Percentiles rank a stretch among this genome's conserved stretches.
These are phyloP conservation scores for Heliosperma pusillum DNA, from an alignment of 148 eudicot genomes.

Conservation along the genomic window DNA sequence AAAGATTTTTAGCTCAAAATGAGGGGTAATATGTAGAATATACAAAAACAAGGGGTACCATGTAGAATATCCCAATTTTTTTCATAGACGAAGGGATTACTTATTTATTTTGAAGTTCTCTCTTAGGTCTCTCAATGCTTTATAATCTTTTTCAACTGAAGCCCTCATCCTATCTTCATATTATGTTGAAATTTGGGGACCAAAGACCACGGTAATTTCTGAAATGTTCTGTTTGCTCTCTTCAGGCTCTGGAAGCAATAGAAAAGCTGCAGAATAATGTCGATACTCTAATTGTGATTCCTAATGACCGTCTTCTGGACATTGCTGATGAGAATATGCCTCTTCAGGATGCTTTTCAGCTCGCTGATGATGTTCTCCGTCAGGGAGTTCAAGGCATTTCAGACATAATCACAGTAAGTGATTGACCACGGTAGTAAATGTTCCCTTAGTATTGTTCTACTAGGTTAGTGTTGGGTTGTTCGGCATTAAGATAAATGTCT, in stretches of 20 bases:
- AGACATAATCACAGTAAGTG: slow-evolving; percentile 89
- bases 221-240: slow-evolving; percentile 17
- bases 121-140: neutral
- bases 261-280: slow-evolving; percentile 94
- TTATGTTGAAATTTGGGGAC: neutral
- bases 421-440: neutral
- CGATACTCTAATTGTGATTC: slow-evolving; percentile 96
- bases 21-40: too few relatives aligned
- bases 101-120: neutral
- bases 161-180: neutral
- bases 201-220: neutral
- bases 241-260: slow-evolving; percentile 94
- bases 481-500: neutral
- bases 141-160: neutral
- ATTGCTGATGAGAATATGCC: slow-evolving; percentile 93
- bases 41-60: too few relatives aligned
- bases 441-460: neutral
- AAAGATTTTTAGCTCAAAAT: too few relatives aligned
- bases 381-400: slow-evolving; percentile 98
- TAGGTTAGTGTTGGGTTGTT: too few relatives aligned
- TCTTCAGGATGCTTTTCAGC: slow-evolving; percentile 92
- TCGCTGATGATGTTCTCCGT: slow-evolving; percentile 98
- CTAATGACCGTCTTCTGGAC: slow-evolving; percentile 91
- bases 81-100: neutral
- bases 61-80: too few relatives aligned